Base-by-base conservation (phyloP, 1,284 basidiomycete species). In the Puccinia triticina region DNA sequence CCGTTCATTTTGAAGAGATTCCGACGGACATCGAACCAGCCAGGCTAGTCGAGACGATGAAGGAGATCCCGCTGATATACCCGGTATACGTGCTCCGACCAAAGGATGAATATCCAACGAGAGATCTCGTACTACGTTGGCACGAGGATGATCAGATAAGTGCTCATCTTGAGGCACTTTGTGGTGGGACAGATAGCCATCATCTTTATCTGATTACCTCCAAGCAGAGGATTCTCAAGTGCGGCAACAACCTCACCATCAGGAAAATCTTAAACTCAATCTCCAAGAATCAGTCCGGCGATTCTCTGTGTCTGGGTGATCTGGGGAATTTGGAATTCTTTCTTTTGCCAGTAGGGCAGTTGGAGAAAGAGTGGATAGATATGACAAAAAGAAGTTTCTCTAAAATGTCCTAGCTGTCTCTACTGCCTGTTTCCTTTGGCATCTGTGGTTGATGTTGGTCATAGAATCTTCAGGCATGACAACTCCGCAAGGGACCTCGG, bases 1-100 rank as follows among this genome's bases (percentile, higher is more conserved):
- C 79, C 7, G 79, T 72, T 50, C 79, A 81, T 74, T 81, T 81
- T 40, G 71, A 64, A 50, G n/a, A 69, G 23, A 53, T 79, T 71
- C 64, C 61, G 46, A 37, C 18, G 21, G 29, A 73, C 0, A 34
- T 64, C 0, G 69, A 81, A 12, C 29, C 57, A 21, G 34, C 40
- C n/a, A 23, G 10, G 12, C n/a, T 61, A 26, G 29, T 23, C 21
- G 59, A 59, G 34, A 43, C 34, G 37, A 43, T 59, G 34, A 40
- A 77, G n/a, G 37, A 43, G 29, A 21, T 37, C 8, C 46, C 79
- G 4, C 72, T 81, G 14, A 53, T 74, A 16, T 81, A 81, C 34
- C 79, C 79, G 14, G 79, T 81, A 0, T 74, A 81, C 40, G 59
- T 81, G 50, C 53, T 74, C 12, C 34, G 79, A 48, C 79, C 79